These are phyloP conservation scores for Ceratobasidium sp. DNA, from an alignment of 1,284 basidiomycete species.

Conservation along the genomic window DNA sequence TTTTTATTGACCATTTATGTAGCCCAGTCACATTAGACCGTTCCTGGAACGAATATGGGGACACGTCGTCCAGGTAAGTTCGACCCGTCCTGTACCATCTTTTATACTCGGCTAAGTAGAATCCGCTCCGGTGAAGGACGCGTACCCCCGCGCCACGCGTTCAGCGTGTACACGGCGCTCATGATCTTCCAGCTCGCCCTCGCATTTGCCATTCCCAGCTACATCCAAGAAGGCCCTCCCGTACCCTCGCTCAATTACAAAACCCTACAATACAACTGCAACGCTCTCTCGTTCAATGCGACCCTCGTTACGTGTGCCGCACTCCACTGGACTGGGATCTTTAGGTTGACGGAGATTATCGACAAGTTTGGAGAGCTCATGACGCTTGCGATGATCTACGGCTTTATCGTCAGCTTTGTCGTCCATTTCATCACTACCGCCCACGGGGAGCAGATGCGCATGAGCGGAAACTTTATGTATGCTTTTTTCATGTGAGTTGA, in stretches of 20 bases:
- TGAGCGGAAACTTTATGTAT: conserved; percentile 91
- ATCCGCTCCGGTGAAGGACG: conserved; percentile 72
- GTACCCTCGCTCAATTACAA: conserved; percentile 80
- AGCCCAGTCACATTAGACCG: conserved; percentile 88
- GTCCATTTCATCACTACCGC: conserved; percentile 83
- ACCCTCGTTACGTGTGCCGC: conserved; percentile 82
- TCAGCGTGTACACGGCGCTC: conserved; percentile 90
- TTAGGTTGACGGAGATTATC: conserved; percentile 94
- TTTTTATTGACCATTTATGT: conserved; percentile 46
- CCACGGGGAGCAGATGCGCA: conserved; percentile 84
- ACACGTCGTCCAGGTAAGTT: conserved; percentile 80
- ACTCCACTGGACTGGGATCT: conserved; percentile 86
- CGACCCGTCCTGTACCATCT: background rate
- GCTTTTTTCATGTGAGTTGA: too few species aligned
- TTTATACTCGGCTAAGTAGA: background rate
- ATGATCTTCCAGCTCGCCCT: conserved; percentile 71
- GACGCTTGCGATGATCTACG: conserved; percentile 92
- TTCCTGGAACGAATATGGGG: conserved; percentile 87
- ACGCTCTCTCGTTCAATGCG: conserved; percentile 89
- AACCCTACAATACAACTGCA: conserved; percentile 83
- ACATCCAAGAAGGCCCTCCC: conserved; percentile 92
- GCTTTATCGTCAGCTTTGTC: conserved; percentile 83
- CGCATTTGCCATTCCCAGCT: conserved; percentile 82
- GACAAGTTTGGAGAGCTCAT: conserved; percentile 69
- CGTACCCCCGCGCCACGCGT: conserved; percentile 91